phyloP scores from a whole-genome alignment of 2,329 filamentous ascomycete genomes.

The Mycosphaerelloides madeirae region DNA sequence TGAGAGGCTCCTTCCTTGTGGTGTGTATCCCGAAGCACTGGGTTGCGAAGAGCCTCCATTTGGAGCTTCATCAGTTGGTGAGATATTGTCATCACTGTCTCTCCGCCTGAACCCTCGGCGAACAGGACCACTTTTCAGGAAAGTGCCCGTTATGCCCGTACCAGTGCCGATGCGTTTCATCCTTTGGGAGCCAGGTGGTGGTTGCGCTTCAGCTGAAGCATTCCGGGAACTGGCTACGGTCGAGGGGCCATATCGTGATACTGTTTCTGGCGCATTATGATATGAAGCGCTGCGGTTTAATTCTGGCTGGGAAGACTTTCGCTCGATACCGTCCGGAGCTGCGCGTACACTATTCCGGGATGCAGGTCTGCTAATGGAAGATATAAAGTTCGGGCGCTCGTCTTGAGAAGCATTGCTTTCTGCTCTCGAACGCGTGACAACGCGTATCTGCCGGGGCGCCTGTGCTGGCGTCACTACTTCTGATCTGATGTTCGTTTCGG shows the following conservation, averaged over 20 bases:
- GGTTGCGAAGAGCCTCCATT: conserved; percentile 26
- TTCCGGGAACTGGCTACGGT: conserved; percentile 49
- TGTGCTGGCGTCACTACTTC: conserved; percentile 36
- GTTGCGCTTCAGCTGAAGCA: conserved; percentile 55
- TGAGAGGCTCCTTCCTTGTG: conserved; percentile 24
- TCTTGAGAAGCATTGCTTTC: conserved; percentile 35
- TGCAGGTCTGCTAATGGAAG: conserved; percentile 28
- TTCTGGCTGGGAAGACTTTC: conserved; percentile 19
- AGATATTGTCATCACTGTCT: conserved; percentile 47
- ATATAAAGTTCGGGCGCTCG: conserved; percentile 18
- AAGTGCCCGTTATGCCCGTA: conserved; percentile 69
- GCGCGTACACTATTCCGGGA: conserved; percentile 25
- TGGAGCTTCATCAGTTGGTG: conserved; percentile 32
- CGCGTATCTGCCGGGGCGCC: conserved; percentile 26
- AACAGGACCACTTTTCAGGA: conserved; percentile 69
- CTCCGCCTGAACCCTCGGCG: conserved; percentile 63
- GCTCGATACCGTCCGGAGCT: conserved; percentile 15
- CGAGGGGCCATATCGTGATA: conserved; percentile 35
- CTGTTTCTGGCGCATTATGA: conserved; percentile 48
- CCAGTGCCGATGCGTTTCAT: conserved; percentile 72
- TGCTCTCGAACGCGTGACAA: conserved; percentile 27
- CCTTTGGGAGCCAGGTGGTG: conserved; percentile 68
- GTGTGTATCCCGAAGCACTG: conserved; percentile 24
- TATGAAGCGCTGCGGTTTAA: conserved; percentile 32
- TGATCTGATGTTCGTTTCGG: conserved; percentile 21